Conservation (phyloP, 345 rosid species). For the Chamaenerion angustifolium region DNA sequence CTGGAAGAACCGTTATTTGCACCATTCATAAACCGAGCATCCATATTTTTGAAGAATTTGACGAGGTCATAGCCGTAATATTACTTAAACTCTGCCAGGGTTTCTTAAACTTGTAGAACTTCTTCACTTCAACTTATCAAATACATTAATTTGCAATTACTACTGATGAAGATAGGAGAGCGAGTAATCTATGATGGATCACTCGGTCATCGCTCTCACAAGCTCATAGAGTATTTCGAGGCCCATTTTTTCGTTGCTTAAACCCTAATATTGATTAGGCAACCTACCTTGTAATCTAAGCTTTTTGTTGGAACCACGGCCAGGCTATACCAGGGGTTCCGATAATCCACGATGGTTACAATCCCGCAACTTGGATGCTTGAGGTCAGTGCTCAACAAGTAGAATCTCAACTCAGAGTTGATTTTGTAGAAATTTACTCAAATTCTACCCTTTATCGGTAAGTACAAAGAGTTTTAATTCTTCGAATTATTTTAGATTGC, state of each 20-base stretch:
- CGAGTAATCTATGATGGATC: slow-evolving; percentile 7
- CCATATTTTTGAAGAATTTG: slow-evolving; percentile 1
- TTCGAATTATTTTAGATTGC: too few species aligned
- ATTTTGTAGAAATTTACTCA: slow-evolving; percentile 53
- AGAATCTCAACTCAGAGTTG: slow-evolving; percentile 49
- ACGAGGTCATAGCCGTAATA: background rate
- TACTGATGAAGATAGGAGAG: slow-evolving; percentile 8
- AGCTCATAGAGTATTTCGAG: slow-evolving; percentile 7
- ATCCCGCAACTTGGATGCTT: slow-evolving; percentile 98
- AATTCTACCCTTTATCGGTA: slow-evolving; percentile 57
- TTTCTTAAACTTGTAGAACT: too few species aligned
- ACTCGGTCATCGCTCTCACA: slow-evolving; percentile 4
- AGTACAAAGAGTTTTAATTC: slow-evolving; percentile 8
- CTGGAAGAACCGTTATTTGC: background rate
- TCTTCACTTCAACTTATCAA: too few species aligned
- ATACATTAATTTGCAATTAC: slow-evolving; percentile 5
- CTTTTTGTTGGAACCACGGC: background rate
- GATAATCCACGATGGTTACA: slow-evolving; percentile 49
- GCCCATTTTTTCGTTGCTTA: too few species aligned
- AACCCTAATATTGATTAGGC: background rate
- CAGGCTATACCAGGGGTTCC: slow-evolving; percentile 71
- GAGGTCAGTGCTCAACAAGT: slow-evolving; percentile 49
- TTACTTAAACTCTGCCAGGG: too few species aligned
- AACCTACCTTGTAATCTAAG: background rate
- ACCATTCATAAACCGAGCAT: slow-evolving; percentile 2